These are phyloP conservation scores for Dendrostoma leiphaemia DNA, from an alignment of 2,329 filamentous ascomycete genomes.

Conservation along the genomic window DNA sequence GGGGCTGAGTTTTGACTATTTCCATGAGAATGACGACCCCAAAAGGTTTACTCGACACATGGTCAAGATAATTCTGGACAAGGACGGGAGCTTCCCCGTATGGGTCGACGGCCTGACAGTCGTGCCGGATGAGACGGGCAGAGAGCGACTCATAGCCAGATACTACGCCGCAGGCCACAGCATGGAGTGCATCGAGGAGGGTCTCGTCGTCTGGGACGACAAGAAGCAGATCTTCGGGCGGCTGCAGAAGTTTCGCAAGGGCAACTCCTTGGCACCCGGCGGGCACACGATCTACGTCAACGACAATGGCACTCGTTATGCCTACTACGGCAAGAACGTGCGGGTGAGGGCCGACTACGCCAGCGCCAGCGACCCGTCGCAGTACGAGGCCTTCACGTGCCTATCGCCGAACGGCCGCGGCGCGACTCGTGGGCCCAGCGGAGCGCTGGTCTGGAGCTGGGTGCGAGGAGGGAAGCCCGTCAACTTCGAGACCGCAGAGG, in stretches of 20 bases:
- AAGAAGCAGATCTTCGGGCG: conserved; percentile 4
- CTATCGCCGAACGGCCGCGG: conserved; percentile 1
- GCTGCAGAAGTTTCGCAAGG: conserved; percentile 2
- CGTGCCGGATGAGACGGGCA: neutral
- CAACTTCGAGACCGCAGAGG: conserved; percentile 11
- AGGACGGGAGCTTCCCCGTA: conserved; percentile 6
- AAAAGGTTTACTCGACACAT: conserved; percentile 11
- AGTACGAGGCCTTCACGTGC: conserved; percentile 19
- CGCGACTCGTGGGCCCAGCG: conserved; percentile 7
- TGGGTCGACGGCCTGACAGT: conserved; percentile 18
- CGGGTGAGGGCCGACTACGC: conserved; percentile 13
- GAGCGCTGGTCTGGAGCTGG: conserved; percentile 14
- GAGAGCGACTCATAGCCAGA: conserved; percentile 7
- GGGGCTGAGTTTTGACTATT: conserved; percentile 12
- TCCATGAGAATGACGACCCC: conserved; percentile 4
- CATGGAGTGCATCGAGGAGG: conserved; percentile 7
- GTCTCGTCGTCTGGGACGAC: conserved; percentile 14
- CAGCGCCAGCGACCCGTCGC: conserved; percentile 7
- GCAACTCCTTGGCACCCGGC: neutral
- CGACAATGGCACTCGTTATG: conserved; percentile 11
- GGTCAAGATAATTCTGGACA: conserved; percentile 7
- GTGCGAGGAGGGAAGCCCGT: conserved; percentile 14
- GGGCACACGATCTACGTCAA: conserved; percentile 12
- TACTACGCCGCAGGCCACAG: conserved; percentile 9
- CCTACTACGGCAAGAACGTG: conserved; percentile 15